Base-by-base conservation (phyloP, 768 basidiomycete species). In the Hemileccinum impolitum region DNA sequence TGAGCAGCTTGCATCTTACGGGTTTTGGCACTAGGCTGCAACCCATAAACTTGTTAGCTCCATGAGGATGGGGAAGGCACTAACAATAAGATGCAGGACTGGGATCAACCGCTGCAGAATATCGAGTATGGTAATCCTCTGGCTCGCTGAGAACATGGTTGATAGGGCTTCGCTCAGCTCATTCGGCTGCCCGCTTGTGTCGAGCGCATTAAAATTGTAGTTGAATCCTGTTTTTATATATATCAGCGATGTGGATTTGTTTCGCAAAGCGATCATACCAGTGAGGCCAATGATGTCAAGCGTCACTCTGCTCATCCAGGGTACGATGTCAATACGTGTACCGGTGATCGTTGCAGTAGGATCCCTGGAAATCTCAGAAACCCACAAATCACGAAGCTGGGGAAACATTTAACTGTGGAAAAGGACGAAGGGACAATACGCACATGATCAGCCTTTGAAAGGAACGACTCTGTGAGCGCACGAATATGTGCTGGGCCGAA, bases 401-500 rank as follows among this genome's bases (percentile, higher is more conserved):
- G 31, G 10, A 19, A 30, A 8, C 4, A 32, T 6, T 35, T 10
- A n/a, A 31, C 32, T 23, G 11, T 1, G 17, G 19, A 4, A 8
- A 13, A 57, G 43, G 35, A 48, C 57, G 53, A 10, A 37, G 32
- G 12, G 40, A 9, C 13, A 21, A 38, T 7, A 14, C 53, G 26
- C 58, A 79, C 82, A 61, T 80, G 67, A 2, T 75, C 56, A 1
- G 84, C 67, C 60, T 84, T 85, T 3, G 75, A 72, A 4, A 81
- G 54, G 51, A 86, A 84, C 12, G 80, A 77, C 13, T 71, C 71
- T 0, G 81, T 81, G 12, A 85, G 58, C 37, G 77, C 78, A 2
- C 82, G 71, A 34, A 85, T 74, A 55, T 84, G 82, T 1, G 74
- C 65, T 3, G 74, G 71, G 1, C 84, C 81, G 55, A 87, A 87